Conservation (phyloP, 1,284 basidiomycete genomes). For the Apiotrichum mycotoxinovorans region DNA sequence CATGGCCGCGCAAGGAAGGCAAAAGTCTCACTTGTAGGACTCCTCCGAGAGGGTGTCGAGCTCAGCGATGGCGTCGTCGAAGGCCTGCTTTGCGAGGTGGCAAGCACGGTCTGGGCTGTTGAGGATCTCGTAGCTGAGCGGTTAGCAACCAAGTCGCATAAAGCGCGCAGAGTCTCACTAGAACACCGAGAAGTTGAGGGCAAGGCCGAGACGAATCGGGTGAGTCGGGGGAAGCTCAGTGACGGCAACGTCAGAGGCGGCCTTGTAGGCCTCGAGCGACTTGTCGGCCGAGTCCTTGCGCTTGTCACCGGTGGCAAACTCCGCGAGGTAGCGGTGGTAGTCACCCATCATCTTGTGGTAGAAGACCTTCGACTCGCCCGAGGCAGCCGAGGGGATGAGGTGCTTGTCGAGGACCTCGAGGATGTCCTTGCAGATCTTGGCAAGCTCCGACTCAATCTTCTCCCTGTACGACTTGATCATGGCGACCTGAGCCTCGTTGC, state of each 20-base stretch:
- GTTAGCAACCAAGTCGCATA: neutral
- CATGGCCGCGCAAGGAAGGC: neutral
- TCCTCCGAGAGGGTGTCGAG: constrained; percentile 99
- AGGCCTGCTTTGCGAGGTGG: constrained; percentile 99
- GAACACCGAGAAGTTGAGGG: constrained; percentile 99
- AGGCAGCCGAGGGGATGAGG: constrained; percentile 95
- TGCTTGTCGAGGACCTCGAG: constrained; percentile 98
- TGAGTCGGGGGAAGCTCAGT: constrained; percentile 98
- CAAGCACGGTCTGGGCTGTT: constrained; percentile 97
- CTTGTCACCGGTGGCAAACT: constrained; percentile 98
- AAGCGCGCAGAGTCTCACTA: constrained; percentile 54
- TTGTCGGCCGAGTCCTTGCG: constrained; percentile 98
- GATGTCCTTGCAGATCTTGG: constrained; percentile 99
- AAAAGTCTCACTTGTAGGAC: constrained; percentile 74
- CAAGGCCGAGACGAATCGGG: constrained; percentile 98
- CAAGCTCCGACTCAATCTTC: constrained; percentile 97
- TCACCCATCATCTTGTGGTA: constrained; percentile 99
- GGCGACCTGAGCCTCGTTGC: constrained; percentile 92
- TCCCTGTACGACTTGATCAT: constrained; percentile 99
- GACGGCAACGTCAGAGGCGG: constrained; percentile 95
- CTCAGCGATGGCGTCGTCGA: constrained; percentile 99
- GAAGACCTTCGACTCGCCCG: constrained; percentile 99
- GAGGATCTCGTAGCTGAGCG: constrained; percentile 84
- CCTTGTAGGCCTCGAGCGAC: constrained; percentile 99
- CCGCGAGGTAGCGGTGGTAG: constrained; percentile 99